Percentiles rank a stretch among this genome's conserved stretches.
Evolutionary conservation across 2,329 filamentous ascomycete genomes (phyloP).

Genomic region (Pyricularia grisea): DNA sequence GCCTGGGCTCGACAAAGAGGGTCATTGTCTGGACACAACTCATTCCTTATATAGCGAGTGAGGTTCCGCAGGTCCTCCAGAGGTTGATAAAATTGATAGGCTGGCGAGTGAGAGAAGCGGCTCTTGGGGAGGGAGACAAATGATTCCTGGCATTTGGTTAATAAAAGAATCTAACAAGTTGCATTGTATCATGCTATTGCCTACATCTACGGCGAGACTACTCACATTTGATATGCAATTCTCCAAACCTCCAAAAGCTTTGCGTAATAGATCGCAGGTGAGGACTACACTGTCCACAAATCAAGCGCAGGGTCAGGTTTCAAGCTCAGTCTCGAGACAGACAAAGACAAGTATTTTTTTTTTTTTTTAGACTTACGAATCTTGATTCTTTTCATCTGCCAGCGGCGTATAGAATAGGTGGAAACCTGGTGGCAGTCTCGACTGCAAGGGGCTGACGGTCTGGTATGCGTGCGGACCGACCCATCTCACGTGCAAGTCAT

Average conservation of each 20-base stretch:
- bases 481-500: constrained; percentile 76
- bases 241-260: constrained; percentile 40
- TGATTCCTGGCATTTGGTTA: constrained; percentile 30
- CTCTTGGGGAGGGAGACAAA: constrained; percentile 49
- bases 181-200: background rate
- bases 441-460: constrained; percentile 59
- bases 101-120: constrained; percentile 51
- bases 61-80: constrained; percentile 49
- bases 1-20: constrained; percentile 39
- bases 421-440: constrained; percentile 68
- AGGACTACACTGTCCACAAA: constrained; percentile 21
- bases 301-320: background rate
- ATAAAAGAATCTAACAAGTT: background rate
- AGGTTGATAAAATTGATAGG: constrained; percentile 62
- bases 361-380: constrained; percentile 5
- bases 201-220: background rate
- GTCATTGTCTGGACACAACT: constrained; percentile 39
- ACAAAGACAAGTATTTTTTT: background rate
- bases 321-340: background rate
- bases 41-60: constrained; percentile 38
- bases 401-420: constrained; percentile 70
- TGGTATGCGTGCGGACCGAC: constrained; percentile 48
- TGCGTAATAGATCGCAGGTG: constrained; percentile 46
- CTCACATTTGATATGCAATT: constrained; percentile 44
- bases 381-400: background rate